phyloP scores from a whole-genome alignment of 2,329 filamentous ascomycete genomes.

The Pseudocercospora fijiensis region DNA sequence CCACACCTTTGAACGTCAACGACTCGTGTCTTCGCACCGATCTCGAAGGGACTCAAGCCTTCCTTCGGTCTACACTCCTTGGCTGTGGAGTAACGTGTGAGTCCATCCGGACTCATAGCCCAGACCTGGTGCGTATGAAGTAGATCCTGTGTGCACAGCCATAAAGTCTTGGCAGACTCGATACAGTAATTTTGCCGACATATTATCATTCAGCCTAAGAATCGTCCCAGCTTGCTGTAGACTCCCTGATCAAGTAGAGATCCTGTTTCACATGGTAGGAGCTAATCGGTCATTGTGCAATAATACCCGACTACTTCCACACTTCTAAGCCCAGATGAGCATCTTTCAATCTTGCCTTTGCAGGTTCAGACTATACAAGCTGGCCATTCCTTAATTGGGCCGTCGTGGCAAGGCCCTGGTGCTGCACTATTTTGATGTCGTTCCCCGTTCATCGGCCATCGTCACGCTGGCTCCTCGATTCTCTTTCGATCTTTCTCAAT shows the following conservation, averaged over 20 bases:
- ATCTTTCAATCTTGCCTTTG: background rate
- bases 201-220: background rate
- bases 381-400: background rate
- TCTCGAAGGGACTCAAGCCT: constrained; percentile 8
- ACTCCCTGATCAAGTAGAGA: background rate
- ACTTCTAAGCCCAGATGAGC: background rate
- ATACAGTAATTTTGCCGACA: background rate
- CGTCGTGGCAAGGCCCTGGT: background rate
- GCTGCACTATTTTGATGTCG: background rate
- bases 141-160: constrained; percentile 12
- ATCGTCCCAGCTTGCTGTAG: background rate
- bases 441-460: constrained; percentile 2
- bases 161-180: background rate
- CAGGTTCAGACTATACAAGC: background rate
- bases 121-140: constrained; percentile 16
- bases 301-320: background rate
- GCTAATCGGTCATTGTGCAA: background rate
- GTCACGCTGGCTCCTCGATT: constrained; percentile 18
- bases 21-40: constrained; percentile 6
- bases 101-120: background rate
- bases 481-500: constrained; percentile 43
- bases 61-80: background rate
- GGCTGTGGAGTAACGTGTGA: background rate
- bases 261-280: background rate
- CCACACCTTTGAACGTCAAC: constrained; percentile 17